Evolutionary conservation across 805 yeast species (phyloP), one percentile per base, ranked within the genome.

Genomic region (Yarrowia hollandica): DNA sequence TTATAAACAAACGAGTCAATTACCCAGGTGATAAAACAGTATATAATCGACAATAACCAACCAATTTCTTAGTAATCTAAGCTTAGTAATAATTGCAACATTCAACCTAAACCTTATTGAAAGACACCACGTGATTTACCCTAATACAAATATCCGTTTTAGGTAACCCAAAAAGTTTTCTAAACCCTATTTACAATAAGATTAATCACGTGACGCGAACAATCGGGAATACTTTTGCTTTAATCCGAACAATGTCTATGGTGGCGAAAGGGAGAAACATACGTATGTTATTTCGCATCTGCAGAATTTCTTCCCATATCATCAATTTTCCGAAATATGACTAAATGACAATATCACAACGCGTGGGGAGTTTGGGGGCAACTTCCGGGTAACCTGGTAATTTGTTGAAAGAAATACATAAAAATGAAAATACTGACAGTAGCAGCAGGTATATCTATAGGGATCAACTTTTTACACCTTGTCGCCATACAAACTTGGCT

Each of bases 361-460:
- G 28, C 12, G 39, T 11, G 22, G 22, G 38, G 28, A 48, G 55
- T 48, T 48, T 48, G 55, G 10, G 55, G 22, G 55, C 55, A 48
- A 48, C 55, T 48, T 48, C 55, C 55, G 55, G 55, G 55, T 48
- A 48, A 48, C 30, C n/a, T 10, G 28, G 28, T 25, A 25, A 25
- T 8, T 31, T 6, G 34, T 6, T 31, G n/a, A n/a, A n/a, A n/a
- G n/a, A n/a, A n/a, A n/a, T n/a, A n/a, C n/a, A n/a, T n/a, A n/a
- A n/a, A n/a, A n/a, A n/a, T n/a, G n/a, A n/a, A n/a, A n/a, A n/a
- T n/a, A n/a, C n/a, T n/a, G n/a, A n/a, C n/a, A n/a, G n/a, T n/a
- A n/a, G n/a, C n/a, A n/a, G n/a, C n/a, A n/a, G n/a, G n/a, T n/a
- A n/a, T n/a, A n/a, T n/a, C n/a, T n/a, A n/a, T n/a, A n/a, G n/a